A percentile compares a stretch with the other conserved stretches of the same genome.
These are phyloP conservation scores for Saccharomycopsis vini DNA, from an alignment of 805 yeast species.

Conservation along the genomic window DNA sequence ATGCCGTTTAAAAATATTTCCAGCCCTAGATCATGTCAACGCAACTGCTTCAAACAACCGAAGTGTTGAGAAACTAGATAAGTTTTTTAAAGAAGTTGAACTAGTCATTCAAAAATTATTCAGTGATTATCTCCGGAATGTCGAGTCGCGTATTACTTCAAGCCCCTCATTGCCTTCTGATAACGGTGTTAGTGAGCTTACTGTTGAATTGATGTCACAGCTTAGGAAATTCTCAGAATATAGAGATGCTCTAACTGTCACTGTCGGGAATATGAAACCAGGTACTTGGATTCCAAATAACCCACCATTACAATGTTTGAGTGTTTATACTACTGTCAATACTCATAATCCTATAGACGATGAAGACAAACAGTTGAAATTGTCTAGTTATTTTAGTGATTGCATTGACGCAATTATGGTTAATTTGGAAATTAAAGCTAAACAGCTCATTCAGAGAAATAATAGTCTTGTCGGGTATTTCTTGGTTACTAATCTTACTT, in stretches of 20 bases:
- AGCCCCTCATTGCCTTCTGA: conserved; percentile 50
- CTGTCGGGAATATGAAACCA: conserved; percentile 43
- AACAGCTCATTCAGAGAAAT: conserved; percentile 25
- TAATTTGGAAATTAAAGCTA: conserved; percentile 53
- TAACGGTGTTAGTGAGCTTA: conserved; percentile 59
- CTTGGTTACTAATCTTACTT: conserved; percentile 58
- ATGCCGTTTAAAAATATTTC: conserved; percentile 29
- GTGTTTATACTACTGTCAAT: conserved; percentile 40
- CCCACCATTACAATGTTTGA: conserved; percentile 47
- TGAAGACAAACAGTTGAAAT: conserved; percentile 38
- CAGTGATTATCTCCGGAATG: conserved; percentile 44
- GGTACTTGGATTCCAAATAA: conserved; percentile 64
- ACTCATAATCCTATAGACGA: conserved; percentile 32
- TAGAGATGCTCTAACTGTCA: conserved; percentile 37
- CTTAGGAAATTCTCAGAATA: conserved; percentile 59
- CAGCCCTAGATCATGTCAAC: conserved; percentile 23
- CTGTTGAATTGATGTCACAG: conserved; percentile 63
- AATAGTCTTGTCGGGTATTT: conserved; percentile 48
- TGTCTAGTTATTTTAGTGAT: conserved; percentile 67
- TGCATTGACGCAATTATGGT: conserved; percentile 65
- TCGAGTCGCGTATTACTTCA: conserved; percentile 42
- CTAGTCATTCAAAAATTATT: conserved; percentile 34
- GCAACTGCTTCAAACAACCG: conserved; percentile 19
- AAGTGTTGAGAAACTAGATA: conserved; percentile 21
- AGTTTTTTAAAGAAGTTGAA: conserved; percentile 22